Evolutionary conservation across 345 rosid species (phyloP), one percentile per base, ranked within the genome.

Genomic region (Gossypium australe): DNA sequence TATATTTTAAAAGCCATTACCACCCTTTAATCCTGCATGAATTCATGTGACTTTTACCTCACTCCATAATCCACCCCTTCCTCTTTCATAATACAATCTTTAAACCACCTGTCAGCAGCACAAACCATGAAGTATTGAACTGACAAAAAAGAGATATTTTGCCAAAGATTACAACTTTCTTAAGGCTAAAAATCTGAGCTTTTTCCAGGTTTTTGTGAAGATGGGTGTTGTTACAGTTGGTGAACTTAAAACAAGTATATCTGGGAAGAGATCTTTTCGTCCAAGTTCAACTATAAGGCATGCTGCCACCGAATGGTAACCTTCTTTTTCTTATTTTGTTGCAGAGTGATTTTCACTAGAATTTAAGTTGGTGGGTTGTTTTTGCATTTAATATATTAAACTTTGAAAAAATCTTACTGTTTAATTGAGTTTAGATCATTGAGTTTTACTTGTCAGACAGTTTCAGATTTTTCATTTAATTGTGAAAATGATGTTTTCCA

Each of bases 271-370:
- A 86, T 81, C 88, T 1, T 93, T 90, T 81, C 96, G 98, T 78
- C 89, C 94, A 27, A 91, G 84, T 72, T 88, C 97, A 22, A 95
- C 86, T 57, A 91, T 93, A 76, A 87, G 97, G 77, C 98, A 95
- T 83, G 94, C 97, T 82, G 94, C 97, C 72, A 82, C 99, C 68
- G 99, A 93, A 89, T 95, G 99, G 98, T 95, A 89, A 79, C 72
- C 45, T 71, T 45, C 72, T 72, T n/a, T 70, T 53, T 56, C 68
- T n/a, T 58, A 12, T 47, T 68, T 55, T 69, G 24, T 70, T 78
- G 29, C 34, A 18, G 27, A 57, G 49, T 60, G 27, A n/a, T 79
- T 64, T 25, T 48, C 10, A 62, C 2, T 34, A 16, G 45, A 62
- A 7, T 62, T 62, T 62, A 9, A 34, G n/a, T 62, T 7, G 11